These are phyloP conservation scores for Mycena floridula DNA, from an alignment of 768 basidiomycete genomes.

Conservation along the genomic window DNA sequence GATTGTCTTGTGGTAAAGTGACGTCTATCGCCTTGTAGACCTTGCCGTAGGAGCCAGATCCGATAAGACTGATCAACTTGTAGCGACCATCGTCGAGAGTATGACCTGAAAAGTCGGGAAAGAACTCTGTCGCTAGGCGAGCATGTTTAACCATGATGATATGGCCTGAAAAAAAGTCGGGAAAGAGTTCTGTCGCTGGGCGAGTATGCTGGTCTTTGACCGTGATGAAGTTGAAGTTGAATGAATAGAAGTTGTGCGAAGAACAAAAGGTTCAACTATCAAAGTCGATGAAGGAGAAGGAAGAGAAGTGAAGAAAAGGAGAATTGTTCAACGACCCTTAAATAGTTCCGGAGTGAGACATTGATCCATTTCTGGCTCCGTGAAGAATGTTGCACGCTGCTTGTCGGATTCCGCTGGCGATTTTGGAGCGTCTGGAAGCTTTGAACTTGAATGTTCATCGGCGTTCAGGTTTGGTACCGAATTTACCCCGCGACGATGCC, in stretches of 20 bases:
- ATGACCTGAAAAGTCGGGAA: slow-evolving; percentile 46
- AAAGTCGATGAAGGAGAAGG: slow-evolving; percentile 5
- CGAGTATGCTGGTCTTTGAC: too few relatives aligned
- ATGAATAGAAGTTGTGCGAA: background rate
- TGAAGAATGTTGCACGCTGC: too few relatives aligned
- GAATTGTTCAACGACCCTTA: too few relatives aligned
- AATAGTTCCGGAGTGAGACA: too few relatives aligned
- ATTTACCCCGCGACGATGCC: too few relatives aligned
- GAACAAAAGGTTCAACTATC: slow-evolving; percentile 5
- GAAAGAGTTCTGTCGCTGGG: slow-evolving; percentile 37
- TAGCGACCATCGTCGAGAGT: slow-evolving; percentile 55
- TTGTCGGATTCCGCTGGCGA: too few relatives aligned
- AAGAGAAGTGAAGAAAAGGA: background rate
- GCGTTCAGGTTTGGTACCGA: too few relatives aligned
- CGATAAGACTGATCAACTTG: slow-evolving; percentile 55
- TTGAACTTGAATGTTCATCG: too few relatives aligned
- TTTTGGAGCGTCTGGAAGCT: too few relatives aligned
- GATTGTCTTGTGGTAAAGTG: slow-evolving; percentile 27
- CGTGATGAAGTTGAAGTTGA: slow-evolving; percentile 29
- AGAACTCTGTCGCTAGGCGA: slow-evolving; percentile 32
- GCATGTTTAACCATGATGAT: too few relatives aligned
- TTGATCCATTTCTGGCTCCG: too few relatives aligned
- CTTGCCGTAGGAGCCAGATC: slow-evolving; percentile 70
- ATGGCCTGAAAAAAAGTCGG: slow-evolving; percentile 46
- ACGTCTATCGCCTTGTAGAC: slow-evolving; percentile 69